Evolutionary conservation across 495 filamentous ascomycete species (phyloP).

Genomic region (Xylaria castorea): DNA sequence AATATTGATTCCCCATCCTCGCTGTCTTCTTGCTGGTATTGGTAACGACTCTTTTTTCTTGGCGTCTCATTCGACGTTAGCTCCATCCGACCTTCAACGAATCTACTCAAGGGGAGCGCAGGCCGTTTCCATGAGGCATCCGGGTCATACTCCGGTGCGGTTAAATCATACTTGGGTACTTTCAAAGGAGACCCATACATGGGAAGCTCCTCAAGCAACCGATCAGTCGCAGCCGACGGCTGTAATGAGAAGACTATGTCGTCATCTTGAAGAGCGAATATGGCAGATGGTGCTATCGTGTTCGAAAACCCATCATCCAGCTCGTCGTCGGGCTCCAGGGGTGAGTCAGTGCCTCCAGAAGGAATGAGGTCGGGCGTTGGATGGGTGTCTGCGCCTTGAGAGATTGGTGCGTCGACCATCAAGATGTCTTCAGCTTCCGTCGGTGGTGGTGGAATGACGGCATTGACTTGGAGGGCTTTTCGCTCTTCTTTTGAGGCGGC

Average conservation of each 20-base stretch:
- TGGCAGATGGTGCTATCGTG: slow-evolving; percentile 69
- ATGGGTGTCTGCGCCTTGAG: slow-evolving; percentile 47
- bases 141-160: slow-evolving; percentile 61
- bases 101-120: slow-evolving; percentile 86
- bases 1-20: slow-evolving; percentile 62
- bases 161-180: slow-evolving; percentile 61
- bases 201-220: slow-evolving; percentile 85
- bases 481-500: slow-evolving; percentile 66
- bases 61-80: slow-evolving; percentile 70
- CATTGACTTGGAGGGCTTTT: slow-evolving; percentile 69
- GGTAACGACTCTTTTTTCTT: slow-evolving; percentile 77
- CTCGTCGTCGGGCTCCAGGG: slow-evolving; percentile 55
- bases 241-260: slow-evolving; percentile 82
- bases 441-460: slow-evolving; percentile 47
- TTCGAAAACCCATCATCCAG: slow-evolving; percentile 49
- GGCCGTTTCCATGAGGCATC: slow-evolving; percentile 77
- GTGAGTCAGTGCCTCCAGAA: slow-evolving; percentile 61
- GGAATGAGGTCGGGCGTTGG: slow-evolving; percentile 75
- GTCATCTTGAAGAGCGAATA: slow-evolving; percentile 82
- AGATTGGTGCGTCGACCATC: slow-evolving; percentile 36
- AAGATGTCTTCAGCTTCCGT: slow-evolving; percentile 39
- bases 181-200: slow-evolving; percentile 72
- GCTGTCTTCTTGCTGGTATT: slow-evolving; percentile 74
- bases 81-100: slow-evolving; percentile 78
- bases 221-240: slow-evolving; percentile 76